Percentiles rank a stretch among this genome's conserved stretches.
Conservation (phyloP, 495 filamentous ascomycete species). For the Cairneyella variabilis region DNA sequence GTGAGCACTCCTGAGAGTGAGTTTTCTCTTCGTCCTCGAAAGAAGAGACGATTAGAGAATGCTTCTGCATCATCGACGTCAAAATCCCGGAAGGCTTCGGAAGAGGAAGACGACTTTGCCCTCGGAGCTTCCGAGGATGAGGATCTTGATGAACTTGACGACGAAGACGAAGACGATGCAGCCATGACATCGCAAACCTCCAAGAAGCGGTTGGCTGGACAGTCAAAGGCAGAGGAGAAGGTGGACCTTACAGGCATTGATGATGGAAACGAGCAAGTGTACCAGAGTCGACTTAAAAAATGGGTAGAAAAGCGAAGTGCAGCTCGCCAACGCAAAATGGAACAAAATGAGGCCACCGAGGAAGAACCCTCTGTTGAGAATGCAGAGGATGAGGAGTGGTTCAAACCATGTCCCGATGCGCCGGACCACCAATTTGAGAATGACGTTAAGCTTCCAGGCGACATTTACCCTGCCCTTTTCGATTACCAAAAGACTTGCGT, state of each 20-base stretch:
- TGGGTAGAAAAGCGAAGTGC: constrained; percentile 69
- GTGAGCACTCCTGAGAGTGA: constrained; percentile 37
- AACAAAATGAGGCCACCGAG: constrained; percentile 27
- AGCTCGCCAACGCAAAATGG: constrained; percentile 37
- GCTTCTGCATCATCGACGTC: background rate
- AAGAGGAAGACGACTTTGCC: constrained; percentile 18
- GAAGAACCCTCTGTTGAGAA: constrained; percentile 27
- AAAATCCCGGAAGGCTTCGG: background rate
- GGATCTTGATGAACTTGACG: constrained; percentile 23
- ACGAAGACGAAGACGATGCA: constrained; percentile 40
- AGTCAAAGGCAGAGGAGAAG: constrained; percentile 40
- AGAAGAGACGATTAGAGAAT: constrained; percentile 31
- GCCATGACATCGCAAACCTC: constrained; percentile 37
- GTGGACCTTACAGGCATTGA: constrained; percentile 77
- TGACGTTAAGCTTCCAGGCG: constrained; percentile 78
- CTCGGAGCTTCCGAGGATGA: constrained; percentile 10
- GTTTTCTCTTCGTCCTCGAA: constrained; percentile 46
- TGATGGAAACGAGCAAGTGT: constrained; percentile 85
- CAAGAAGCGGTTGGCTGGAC: constrained; percentile 24
- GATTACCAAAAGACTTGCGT: constrained; percentile 95
- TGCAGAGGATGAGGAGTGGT: constrained; percentile 68
- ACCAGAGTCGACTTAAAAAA: constrained; percentile 67
- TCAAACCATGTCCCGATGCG: constrained; percentile 76
- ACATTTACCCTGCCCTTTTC: constrained; percentile 85
- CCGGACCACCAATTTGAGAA: constrained; percentile 69